phyloP scores from a whole-genome alignment of 306 rosid genomes.

The Sindora glabra region DNA sequence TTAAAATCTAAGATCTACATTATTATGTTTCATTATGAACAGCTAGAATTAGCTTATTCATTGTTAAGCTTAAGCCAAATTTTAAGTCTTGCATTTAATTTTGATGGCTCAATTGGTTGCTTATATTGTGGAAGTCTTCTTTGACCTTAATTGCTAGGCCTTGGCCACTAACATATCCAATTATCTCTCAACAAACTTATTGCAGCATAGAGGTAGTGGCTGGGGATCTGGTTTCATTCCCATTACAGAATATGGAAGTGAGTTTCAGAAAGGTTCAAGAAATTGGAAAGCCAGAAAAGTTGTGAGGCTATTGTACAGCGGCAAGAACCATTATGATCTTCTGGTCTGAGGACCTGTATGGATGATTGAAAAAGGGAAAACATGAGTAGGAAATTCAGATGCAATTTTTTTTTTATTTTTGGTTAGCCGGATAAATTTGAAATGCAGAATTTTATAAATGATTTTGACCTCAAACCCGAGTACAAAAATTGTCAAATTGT shows the following conservation, averaged over 20 bases:
- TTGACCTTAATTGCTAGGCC: not conserved
- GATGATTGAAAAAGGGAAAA: not conserved
- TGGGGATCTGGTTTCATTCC: slow-evolving; percentile 75
- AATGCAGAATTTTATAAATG: not conserved
- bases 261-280: slow-evolving; percentile 44
- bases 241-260: slow-evolving; percentile 89
- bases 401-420: not conserved
- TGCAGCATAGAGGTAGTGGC: slow-evolving; percentile 71
- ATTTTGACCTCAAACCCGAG: not conserved
- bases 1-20: not conserved
- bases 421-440: not conserved
- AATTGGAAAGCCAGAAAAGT: slow-evolving; percentile 42
- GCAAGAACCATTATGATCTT: slow-evolving; percentile 92
- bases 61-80: not conserved
- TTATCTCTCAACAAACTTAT: slow-evolving; percentile 11
- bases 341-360: slow-evolving; percentile 39
- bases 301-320: slow-evolving; percentile 75
- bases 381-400: not conserved
- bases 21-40: not conserved
- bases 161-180: not conserved
- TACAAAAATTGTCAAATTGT: not conserved
- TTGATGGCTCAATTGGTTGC: not conserved
- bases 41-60: no score
- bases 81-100: not conserved
- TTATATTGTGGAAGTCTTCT: not conserved